Percentiles rank a stretch among this genome's conserved stretches.
These are phyloP conservation scores for Verbena officinalis DNA, from an alignment of 257 asterid genomes.

Conservation along the genomic window DNA sequence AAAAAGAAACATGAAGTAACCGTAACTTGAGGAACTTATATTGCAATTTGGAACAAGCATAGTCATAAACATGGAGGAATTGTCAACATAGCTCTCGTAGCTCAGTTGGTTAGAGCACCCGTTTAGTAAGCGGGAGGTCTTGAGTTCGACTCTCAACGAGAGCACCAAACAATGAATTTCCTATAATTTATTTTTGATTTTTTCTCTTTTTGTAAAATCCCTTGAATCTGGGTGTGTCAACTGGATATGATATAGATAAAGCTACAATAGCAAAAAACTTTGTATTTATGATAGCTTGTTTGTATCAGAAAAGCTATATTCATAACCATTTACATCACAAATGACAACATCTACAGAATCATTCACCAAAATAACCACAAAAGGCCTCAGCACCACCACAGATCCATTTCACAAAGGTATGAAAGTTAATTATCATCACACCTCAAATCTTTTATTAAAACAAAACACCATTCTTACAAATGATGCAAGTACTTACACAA, in stretches of 20 bases:
- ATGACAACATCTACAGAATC: not conserved
- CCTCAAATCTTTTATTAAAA: not conserved
- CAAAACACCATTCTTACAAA: not conserved
- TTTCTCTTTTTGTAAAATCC: too few species aligned
- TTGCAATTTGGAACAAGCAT: too few species aligned
- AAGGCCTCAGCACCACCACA: not conserved
- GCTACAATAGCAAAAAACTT: too few species aligned
- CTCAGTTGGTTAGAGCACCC: constrained; percentile 99
- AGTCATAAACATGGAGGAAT: not conserved
- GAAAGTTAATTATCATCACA: not conserved
- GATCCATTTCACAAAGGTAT: not conserved
- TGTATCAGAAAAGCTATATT: too few species aligned
- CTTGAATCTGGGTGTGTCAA: too few species aligned
- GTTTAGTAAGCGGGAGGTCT: constrained; percentile 99
- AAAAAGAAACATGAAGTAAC: too few species aligned
- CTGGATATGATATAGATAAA: too few species aligned
- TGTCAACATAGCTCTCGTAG: constrained; percentile 56
- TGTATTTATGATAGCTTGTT: too few species aligned
- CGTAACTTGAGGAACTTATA: too few species aligned
- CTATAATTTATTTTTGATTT: too few species aligned
- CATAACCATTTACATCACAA: too few species aligned
- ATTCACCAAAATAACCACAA: not conserved
- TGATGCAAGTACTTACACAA: not conserved
- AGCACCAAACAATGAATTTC: constrained; percentile 19
- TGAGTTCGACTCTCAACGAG: constrained; percentile 88